These are phyloP conservation scores for Gentiana dahurica DNA, from an alignment of 257 asterid species.

Conservation along the genomic window DNA sequence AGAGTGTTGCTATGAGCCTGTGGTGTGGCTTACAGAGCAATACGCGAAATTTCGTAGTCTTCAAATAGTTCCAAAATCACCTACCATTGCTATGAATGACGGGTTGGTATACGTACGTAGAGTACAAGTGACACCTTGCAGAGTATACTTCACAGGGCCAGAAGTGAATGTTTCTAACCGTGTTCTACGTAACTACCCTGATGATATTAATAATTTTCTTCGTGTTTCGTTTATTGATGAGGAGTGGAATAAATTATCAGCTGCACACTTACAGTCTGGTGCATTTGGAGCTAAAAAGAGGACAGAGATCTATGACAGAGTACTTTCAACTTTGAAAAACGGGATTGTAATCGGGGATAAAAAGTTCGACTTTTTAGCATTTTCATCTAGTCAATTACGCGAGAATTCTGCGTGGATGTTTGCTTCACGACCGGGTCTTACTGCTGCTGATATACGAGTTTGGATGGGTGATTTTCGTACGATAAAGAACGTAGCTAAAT, in stretches of 20 bases:
- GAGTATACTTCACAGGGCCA: slow-evolving; percentile 78
- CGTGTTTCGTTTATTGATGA: slow-evolving; percentile 91
- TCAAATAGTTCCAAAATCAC: slow-evolving; percentile 43
- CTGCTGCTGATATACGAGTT: slow-evolving; percentile 46
- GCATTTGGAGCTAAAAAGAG: slow-evolving; percentile 20
- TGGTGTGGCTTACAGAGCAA: slow-evolving; percentile 50
- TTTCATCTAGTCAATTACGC: slow-evolving; percentile 81
- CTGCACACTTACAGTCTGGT: slow-evolving; percentile 40
- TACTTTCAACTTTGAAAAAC: slow-evolving; percentile 43
- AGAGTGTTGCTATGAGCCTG: slow-evolving; percentile 88
- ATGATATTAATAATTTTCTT: slow-evolving; percentile 55
- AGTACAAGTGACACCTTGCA: slow-evolving; percentile 81
- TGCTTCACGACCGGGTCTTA: slow-evolving; percentile 36
- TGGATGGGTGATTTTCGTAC: slow-evolving; percentile 82
- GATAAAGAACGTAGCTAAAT: slow-evolving; percentile 76
- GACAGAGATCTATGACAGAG: slow-evolving; percentile 54
- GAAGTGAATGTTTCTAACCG: slow-evolving; percentile 79
- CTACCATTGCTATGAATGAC: slow-evolving; percentile 47
- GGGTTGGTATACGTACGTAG: slow-evolving; percentile 75
- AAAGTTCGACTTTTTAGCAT: slow-evolving; percentile 79
- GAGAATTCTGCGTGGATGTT: slow-evolving; percentile 94
- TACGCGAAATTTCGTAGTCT: slow-evolving; percentile 6
- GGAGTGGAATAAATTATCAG: slow-evolving; percentile 67
- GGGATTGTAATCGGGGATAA: slow-evolving; percentile 70
- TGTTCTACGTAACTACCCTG: slow-evolving; percentile 48